Evolutionary conservation across 371 early-diverging fungal species (phyloP).

Genomic region (Haplosporangium sp.): DNA sequence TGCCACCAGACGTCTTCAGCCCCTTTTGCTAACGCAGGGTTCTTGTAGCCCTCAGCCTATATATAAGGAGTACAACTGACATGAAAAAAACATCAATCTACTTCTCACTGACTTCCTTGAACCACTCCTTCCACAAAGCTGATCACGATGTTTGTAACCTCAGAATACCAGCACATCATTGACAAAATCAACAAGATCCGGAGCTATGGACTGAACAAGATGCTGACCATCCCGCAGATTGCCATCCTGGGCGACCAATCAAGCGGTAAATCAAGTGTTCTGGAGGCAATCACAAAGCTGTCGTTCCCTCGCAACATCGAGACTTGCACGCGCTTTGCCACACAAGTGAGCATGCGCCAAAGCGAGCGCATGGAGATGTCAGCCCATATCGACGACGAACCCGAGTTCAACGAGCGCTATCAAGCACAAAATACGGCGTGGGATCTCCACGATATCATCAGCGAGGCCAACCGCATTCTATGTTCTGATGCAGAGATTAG

Average conservation of each 20-base stretch:
- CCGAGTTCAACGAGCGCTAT: slow-evolving; percentile 25
- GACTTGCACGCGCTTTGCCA: slow-evolving; percentile 45
- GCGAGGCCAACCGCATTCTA: slow-evolving; percentile 24
- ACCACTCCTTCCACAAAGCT: neutral
- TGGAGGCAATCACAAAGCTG: slow-evolving; percentile 46
- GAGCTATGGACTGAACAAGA: slow-evolving; percentile 29
- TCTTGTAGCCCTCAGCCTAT: no score
- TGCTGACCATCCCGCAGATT: slow-evolving; percentile 44
- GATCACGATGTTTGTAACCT: slow-evolving; percentile 14
- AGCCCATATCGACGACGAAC: slow-evolving; percentile 30
- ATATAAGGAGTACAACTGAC: no score
- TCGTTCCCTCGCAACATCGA: slow-evolving; percentile 43
- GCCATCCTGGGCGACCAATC: slow-evolving; percentile 51
- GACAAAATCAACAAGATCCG: slow-evolving; percentile 46
- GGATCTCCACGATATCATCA: slow-evolving; percentile 18
- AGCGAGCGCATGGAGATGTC: slow-evolving; percentile 15
- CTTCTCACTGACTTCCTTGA: no score
- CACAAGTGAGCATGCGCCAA: slow-evolving; percentile 36
- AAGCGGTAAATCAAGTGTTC: slow-evolving; percentile 49
- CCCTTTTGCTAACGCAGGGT: no score
- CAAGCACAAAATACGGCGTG: neutral
- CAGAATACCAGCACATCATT: slow-evolving; percentile 31
- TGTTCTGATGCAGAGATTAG: slow-evolving; percentile 31
- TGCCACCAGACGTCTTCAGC: no score
- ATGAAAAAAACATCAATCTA: no score